A percentile compares a stretch with the other conserved stretches of the same genome.
phyloP scores from a whole-genome alignment of 805 yeast genomes.

The Pichia paraexigua region DNA sequence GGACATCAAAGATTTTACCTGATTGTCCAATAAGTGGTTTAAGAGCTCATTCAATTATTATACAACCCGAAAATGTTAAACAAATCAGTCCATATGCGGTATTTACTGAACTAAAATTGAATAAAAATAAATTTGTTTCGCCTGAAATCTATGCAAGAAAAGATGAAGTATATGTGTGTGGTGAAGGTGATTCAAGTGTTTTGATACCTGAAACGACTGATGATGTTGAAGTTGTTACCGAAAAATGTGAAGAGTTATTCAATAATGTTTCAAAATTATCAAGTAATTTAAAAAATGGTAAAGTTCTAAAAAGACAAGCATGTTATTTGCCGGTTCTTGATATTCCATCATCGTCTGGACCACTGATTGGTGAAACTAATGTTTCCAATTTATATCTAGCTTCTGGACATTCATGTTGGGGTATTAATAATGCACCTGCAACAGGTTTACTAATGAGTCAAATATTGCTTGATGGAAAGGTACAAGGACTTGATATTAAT shows the following conservation, averaged over 20 bases:
- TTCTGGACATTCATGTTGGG: slow-evolving; percentile 98
- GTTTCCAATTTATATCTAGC: slow-evolving; percentile 73
- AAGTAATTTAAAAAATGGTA: slow-evolving; percentile 62
- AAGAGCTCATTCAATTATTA: slow-evolving; percentile 91
- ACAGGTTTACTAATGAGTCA: slow-evolving; percentile 94
- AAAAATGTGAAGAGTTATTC: slow-evolving; percentile 83
- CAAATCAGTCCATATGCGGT: slow-evolving; percentile 87
- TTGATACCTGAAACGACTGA: slow-evolving; percentile 92
- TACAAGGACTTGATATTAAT: slow-evolving; percentile 66
- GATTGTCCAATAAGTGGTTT: slow-evolving; percentile 92
- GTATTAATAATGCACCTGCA: slow-evolving; percentile 94
- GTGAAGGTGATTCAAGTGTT: slow-evolving; percentile 89
- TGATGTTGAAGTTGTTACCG: slow-evolving; percentile 80
- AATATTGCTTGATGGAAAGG: slow-evolving; percentile 74
- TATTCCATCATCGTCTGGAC: slow-evolving; percentile 88
- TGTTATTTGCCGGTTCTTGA: slow-evolving; percentile 93
- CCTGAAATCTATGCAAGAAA: slow-evolving; percentile 94
- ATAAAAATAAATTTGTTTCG: slow-evolving; percentile 59
- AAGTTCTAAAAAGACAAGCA: slow-evolving; percentile 78
- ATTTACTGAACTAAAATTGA: slow-evolving; percentile 81
- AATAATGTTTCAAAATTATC: slow-evolving; percentile 72
- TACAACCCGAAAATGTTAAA: slow-evolving; percentile 65
- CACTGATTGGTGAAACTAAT: slow-evolving; percentile 88
- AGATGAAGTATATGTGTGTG: slow-evolving; percentile 95
- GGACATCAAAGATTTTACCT: slow-evolving; percentile 88